Base-by-base conservation (phyloP, 2,329 filamentous ascomycete genomes). In the Clonostachys byssicola region DNA sequence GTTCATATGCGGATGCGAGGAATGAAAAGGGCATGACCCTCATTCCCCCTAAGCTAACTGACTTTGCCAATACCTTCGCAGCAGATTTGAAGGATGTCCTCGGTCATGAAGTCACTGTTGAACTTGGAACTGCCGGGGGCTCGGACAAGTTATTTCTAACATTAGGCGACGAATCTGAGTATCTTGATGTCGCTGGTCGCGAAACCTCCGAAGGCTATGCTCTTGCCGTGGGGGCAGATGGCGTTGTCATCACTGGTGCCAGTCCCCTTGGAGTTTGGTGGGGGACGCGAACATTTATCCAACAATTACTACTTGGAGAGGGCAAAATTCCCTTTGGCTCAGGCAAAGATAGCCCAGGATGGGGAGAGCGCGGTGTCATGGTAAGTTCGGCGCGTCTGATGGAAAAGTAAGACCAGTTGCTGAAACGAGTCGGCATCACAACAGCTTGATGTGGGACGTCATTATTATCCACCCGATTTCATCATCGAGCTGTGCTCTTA, bases 401-500 rank as follows among this genome's bases (percentile, higher is more conserved):
- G 23, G 9, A 30, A 30, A 10, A 30, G 23, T 30, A 30, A 30
- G 23, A 4, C 23, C 23, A 30, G 23, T 30, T 30, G 23, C 23
- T 30, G 23, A 30, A 30, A 30, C 23, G 23, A 30, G 8, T 30
- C 4, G 23, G 23, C 23, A 30, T 30, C 23, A 30, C 23, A 9
- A 30, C 23, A 30, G 23, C 64, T 83, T 5, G 80, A 83, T 47
- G 71, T 64, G 5, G 80, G 70, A 1, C 70, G 79, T 4, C 77
- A 82, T 54, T 83, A 72, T 57, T 83, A 82, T 52, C 73, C 78
- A 1, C 63, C 69, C 7, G 64, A 71, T 13, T 82, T 80, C 51
- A 54, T 83, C 14, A 66, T 71, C 39, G 78, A 82, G n/a, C 62
- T 83, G 51, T 83, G 80, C 59, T 70, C 73, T 0, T 83, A 81